Evolutionary conservation across 768 basidiomycete genomes (phyloP).

Genomic region (Erythrobasidium yunnanense): DNA sequence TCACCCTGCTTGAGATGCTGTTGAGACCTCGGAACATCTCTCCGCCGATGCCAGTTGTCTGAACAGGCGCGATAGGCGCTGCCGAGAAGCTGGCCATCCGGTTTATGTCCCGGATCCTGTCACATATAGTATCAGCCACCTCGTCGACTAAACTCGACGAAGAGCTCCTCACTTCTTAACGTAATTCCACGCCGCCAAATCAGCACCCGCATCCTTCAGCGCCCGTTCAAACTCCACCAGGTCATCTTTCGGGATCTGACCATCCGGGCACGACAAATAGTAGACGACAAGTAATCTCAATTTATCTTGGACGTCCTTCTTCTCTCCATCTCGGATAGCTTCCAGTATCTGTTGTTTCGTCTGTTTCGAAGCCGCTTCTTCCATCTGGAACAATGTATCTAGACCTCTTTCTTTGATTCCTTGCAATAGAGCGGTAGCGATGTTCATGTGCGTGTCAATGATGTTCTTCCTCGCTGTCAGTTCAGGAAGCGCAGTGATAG

Average conservation of each 20-base stretch:
- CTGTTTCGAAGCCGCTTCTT: constrained; percentile 82
- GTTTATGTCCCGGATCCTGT: constrained; percentile 71
- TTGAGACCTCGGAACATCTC: constrained; percentile 92
- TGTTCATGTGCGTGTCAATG: constrained; percentile 98
- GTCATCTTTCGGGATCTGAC: constrained; percentile 69
- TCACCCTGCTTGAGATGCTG: constrained; percentile 73
- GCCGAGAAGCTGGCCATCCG: constrained; percentile 71
- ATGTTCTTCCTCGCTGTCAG: constrained; percentile 92
- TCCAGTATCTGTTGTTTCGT: constrained; percentile 71
- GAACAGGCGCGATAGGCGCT: constrained; percentile 45
- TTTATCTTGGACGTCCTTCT: constrained; percentile 67
- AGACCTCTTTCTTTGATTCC: constrained; percentile 89
- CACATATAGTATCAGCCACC: background rate
- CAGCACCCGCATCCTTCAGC: constrained; percentile 67
- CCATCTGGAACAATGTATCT: constrained; percentile 93
- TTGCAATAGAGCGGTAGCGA: constrained; percentile 85
- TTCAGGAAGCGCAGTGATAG: constrained; percentile 92
- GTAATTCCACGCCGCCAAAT: constrained; percentile 69
- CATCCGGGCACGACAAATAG: constrained; percentile 77
- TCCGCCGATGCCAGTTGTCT: constrained; percentile 52
- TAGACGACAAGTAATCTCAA: constrained; percentile 89
- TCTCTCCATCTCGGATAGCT: constrained; percentile 61
- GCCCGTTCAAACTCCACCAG: constrained; percentile 76
- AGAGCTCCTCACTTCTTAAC: constrained; percentile 53
- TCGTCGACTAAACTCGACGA: background rate